Conservation (phyloP, 257 asterid genomes). For the Solanum corneliomulleri region DNA sequence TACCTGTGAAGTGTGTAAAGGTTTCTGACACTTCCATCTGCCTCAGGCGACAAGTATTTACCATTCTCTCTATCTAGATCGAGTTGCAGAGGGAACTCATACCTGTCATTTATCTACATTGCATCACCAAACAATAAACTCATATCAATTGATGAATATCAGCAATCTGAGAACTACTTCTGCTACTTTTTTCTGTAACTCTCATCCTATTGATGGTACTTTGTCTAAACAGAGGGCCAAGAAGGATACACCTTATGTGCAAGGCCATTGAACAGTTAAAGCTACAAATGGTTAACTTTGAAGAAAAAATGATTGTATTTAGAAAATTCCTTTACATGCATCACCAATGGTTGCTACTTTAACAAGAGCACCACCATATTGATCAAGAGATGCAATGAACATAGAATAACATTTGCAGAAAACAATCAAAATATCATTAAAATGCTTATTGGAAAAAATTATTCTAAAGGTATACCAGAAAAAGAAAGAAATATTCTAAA, state of each 20-base stretch:
- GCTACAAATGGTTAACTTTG: background rate
- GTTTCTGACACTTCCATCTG: slow-evolving; percentile 85
- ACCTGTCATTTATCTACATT: slow-evolving; percentile 88
- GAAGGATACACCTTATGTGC: background rate
- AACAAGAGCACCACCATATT: background rate
- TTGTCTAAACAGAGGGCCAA: background rate
- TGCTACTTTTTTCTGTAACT: background rate
- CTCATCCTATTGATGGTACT: background rate
- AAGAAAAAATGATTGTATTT: background rate
- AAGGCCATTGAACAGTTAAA: background rate
- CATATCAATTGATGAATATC: background rate
- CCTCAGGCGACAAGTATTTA: slow-evolving; percentile 90
- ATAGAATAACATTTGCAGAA: background rate
- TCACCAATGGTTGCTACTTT: background rate
- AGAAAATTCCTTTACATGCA: background rate
- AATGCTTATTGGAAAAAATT: background rate
- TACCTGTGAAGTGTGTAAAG: slow-evolving; percentile 91
- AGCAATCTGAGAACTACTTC: background rate
- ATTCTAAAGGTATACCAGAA: background rate
- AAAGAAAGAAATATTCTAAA: background rate
- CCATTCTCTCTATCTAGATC: slow-evolving; percentile 88
- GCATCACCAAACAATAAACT: background rate
- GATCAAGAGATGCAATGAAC: background rate
- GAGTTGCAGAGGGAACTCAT: slow-evolving; percentile 91
- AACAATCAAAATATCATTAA: background rate